phyloP scores from a whole-genome alignment of 805 yeast species.

The Nakazawaea populi region DNA sequence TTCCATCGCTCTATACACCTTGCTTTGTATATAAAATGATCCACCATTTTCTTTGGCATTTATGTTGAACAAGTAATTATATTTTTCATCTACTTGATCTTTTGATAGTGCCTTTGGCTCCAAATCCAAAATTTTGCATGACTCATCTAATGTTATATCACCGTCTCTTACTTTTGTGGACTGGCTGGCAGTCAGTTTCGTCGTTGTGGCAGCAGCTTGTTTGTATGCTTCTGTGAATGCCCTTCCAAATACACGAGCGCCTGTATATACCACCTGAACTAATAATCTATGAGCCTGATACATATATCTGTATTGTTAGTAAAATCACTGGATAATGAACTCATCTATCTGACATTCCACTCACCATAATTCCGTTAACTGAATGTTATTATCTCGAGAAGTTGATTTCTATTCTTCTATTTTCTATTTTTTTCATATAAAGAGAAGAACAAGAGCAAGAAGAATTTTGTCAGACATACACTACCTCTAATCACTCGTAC shows the following conservation, averaged over 20 bases:
- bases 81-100: conserved; percentile 63
- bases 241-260: conserved; percentile 91
- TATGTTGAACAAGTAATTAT: conserved; percentile 76
- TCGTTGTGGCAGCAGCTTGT: conserved; percentile 94
- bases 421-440: no score
- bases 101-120: conserved; percentile 50
- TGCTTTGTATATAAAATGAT: conserved; percentile 87
- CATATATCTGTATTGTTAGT: background rate
- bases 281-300: conserved; percentile 84
- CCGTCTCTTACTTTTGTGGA: conserved; percentile 50
- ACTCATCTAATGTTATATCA: conserved; percentile 84
- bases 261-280: conserved; percentile 86
- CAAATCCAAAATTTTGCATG: conserved; percentile 83
- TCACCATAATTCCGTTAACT: background rate
- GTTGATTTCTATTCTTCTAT: no score
- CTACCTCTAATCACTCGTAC: background rate
- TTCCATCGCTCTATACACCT: conserved; percentile 92
- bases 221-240: conserved; percentile 97
- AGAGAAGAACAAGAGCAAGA: background rate
- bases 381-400: no score
- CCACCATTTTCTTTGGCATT: conserved; percentile 96
- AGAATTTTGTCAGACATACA: background rate
- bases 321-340: background rate
- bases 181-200: conserved; percentile 53
- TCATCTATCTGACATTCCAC: background rate